Evolutionary conservation across 2,329 filamentous ascomycete genomes (phyloP).

Genomic region (Coniochaeta sp.): DNA sequence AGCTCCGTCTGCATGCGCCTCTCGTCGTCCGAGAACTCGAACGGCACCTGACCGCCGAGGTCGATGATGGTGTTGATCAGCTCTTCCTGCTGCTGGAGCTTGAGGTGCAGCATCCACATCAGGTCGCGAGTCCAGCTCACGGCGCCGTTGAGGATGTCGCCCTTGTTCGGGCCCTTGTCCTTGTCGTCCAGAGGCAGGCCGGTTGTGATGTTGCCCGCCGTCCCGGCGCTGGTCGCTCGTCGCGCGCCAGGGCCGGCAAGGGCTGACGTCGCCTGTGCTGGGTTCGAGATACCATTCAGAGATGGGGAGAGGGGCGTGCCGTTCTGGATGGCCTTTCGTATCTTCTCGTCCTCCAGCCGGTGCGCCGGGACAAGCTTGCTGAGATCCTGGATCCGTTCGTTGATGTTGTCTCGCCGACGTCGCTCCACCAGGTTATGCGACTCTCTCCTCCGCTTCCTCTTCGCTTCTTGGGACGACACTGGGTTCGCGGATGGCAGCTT

Average conservation of each 20-base stretch:
- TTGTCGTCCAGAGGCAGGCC: slow-evolving; percentile 92
- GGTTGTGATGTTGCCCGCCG: slow-evolving; percentile 77
- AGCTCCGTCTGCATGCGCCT: slow-evolving; percentile 92
- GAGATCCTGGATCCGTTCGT: slow-evolving; percentile 94
- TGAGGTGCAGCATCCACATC: slow-evolving; percentile 92
- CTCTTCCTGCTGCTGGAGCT: slow-evolving; percentile 83
- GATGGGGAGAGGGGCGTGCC: slow-evolving; percentile 84
- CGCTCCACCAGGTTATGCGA: slow-evolving; percentile 97
- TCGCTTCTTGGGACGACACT: slow-evolving; percentile 82
- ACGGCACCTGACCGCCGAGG: slow-evolving; percentile 69
- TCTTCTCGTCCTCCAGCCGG: slow-evolving; percentile 92
- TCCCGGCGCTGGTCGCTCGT: slow-evolving; percentile 59
- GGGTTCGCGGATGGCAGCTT: slow-evolving; percentile 55
- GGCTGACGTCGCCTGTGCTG: slow-evolving; percentile 76
- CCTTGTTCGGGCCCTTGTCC: slow-evolving; percentile 98
- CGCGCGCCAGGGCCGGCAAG: slow-evolving; percentile 79
- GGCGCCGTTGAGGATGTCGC: slow-evolving; percentile 93
- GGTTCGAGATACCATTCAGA: slow-evolving; percentile 59
- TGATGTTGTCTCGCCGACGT: slow-evolving; percentile 93
- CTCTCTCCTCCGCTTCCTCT: slow-evolving; percentile 81
- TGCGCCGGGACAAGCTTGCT: slow-evolving; percentile 89
- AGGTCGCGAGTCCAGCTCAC: slow-evolving; percentile 96
- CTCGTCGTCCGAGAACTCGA: slow-evolving; percentile 84
- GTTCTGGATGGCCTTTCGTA: slow-evolving; percentile 88
- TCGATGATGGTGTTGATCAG: slow-evolving; percentile 67